phyloP scores from a whole-genome alignment of 1,284 basidiomycete genomes.

The Marasmius tenuissimus region DNA sequence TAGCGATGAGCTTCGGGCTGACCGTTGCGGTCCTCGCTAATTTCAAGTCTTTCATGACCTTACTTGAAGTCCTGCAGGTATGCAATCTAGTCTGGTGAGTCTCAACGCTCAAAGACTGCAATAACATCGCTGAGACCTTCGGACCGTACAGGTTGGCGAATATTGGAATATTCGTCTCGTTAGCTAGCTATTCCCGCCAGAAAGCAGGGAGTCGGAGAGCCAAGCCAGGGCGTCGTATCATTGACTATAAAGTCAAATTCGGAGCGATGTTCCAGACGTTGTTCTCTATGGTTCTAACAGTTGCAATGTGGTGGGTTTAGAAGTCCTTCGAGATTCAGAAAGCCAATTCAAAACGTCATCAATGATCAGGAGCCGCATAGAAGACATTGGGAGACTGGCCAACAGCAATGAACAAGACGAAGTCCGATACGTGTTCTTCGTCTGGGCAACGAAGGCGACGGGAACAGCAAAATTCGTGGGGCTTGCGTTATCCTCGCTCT shows the following conservation, averaged over 20 bases:
- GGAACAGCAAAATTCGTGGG: slow-evolving; percentile 30
- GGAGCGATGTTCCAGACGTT: slow-evolving; percentile 37
- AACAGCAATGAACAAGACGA: background rate
- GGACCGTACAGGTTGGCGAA: slow-evolving; percentile 33
- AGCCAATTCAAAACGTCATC: background rate
- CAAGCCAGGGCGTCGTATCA: slow-evolving; percentile 8
- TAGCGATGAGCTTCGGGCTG: slow-evolving; percentile 38
- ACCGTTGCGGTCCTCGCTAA: slow-evolving; percentile 36
- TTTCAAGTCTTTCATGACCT: slow-evolving; percentile 24
- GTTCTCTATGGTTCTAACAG: slow-evolving; percentile 35
- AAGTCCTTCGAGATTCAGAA: background rate
- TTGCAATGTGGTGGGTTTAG: slow-evolving; percentile 36
- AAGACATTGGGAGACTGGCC: slow-evolving; percentile 26
- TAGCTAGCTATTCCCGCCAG: slow-evolving; percentile 39
- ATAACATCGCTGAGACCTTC: background rate
- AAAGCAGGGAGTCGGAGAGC: slow-evolving; percentile 26
- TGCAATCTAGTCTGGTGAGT: slow-evolving; percentile 40
- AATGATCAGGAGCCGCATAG: slow-evolving; percentile 22
- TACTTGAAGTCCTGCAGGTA: slow-evolving; percentile 38
- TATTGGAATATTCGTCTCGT: slow-evolving; percentile 38
- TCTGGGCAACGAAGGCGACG: slow-evolving; percentile 27
- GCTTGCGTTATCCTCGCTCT: slow-evolving; percentile 31
- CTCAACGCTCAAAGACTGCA: background rate
- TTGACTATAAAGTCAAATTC: slow-evolving; percentile 34
- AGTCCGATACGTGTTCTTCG: slow-evolving; percentile 32